phyloP scores from a whole-genome alignment of 257 asterid genomes.

The Echium plantagineum region DNA sequence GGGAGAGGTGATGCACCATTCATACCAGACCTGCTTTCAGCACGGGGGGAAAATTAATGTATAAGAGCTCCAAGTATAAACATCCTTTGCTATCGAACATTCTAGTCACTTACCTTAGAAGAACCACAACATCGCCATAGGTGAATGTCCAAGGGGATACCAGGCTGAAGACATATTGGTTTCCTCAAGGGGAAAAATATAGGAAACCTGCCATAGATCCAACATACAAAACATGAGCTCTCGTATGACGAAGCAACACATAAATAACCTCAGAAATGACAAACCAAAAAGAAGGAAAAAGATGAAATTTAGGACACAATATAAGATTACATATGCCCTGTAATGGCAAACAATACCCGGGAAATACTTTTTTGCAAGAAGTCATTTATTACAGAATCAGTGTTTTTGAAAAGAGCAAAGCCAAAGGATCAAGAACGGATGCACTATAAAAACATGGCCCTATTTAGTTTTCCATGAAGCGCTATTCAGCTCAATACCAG shows the following conservation, averaged over 20 bases:
- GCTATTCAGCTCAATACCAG: no score
- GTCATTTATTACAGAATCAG: no score
- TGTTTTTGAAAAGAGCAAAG: no score
- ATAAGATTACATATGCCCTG: no score
- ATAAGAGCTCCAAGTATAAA: not conserved
- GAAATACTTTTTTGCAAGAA: no score
- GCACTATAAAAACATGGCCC: no score
- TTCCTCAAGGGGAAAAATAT: slow-evolving; percentile 88
- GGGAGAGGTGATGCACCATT: slow-evolving; percentile 83
- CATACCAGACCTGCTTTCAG: slow-evolving; percentile 76
- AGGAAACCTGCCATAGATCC: slow-evolving; percentile 53
- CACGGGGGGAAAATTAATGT: not conserved
- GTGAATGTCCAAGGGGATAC: slow-evolving; percentile 66
- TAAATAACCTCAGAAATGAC: not conserved
- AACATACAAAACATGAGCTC: not conserved
- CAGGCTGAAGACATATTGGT: slow-evolving; percentile 50
- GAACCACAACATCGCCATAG: slow-evolving; percentile 91
- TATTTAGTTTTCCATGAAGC: no score
- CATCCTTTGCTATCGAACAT: not conserved
- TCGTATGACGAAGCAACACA: not conserved
- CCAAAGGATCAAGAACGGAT: no score
- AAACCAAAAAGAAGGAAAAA: not conserved
- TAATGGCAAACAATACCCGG: no score
- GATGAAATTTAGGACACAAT: no score
- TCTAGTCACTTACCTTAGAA: slow-evolving; percentile 49